These are phyloP conservation scores for Articulospora tetracladia DNA, from an alignment of 495 filamentous ascomycete genomes.

Conservation along the genomic window DNA sequence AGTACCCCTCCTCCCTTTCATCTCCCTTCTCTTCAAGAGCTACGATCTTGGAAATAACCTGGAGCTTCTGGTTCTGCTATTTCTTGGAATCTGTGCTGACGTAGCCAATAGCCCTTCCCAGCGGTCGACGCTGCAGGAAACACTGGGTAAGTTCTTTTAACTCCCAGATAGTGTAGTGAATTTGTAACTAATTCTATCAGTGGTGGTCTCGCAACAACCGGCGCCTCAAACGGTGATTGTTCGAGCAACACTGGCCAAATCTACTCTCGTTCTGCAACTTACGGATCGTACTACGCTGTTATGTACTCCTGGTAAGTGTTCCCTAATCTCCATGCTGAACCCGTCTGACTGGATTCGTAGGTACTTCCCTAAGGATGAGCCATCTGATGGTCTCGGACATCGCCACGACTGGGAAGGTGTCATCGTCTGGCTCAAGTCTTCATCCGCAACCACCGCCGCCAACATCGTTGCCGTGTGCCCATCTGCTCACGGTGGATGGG, in stretches of 20 bases:
- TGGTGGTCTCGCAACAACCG: conserved; percentile 38
- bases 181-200: conserved; percentile 21
- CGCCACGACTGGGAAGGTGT: conserved; percentile 36
- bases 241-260: conserved; percentile 43
- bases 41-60: no score
- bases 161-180: not conserved
- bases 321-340: not conserved
- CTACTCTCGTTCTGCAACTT: conserved; percentile 39
- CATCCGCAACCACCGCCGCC: conserved; percentile 31
- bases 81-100: no score
- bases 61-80: no score
- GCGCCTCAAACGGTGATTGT: conserved; percentile 37
- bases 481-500: conserved; percentile 48
- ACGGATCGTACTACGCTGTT: conserved; percentile 33
- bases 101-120: conserved; percentile 50
- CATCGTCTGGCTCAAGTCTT: conserved; percentile 40
- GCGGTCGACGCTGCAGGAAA: conserved; percentile 46
- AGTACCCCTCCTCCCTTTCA: no score
- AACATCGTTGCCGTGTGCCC: conserved; percentile 48
- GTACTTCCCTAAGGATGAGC: conserved; percentile 29
- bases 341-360: not conserved
- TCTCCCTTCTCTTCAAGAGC: no score
- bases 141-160: conserved; percentile 36
- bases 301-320: conserved; percentile 44
- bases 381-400: conserved; percentile 23